Evolutionary conservation across 176 grass and related monocot species (phyloP).

Genomic region (Avena sativa): DNA sequence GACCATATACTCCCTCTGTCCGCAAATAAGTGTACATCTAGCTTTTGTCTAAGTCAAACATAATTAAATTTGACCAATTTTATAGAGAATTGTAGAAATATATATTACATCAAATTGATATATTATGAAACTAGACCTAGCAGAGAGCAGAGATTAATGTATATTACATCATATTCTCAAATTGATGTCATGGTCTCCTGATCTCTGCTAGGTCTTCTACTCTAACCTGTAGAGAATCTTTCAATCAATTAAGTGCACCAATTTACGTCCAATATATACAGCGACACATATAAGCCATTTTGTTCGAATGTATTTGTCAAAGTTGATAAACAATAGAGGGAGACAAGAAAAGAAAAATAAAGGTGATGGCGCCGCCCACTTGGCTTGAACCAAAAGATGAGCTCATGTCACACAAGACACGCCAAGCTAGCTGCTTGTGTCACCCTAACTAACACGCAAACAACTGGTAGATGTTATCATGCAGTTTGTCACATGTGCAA

Average conservation of each 20-base stretch:
- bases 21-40: no score
- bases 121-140: no score
- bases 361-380: slow-evolving; percentile 7
- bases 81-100: no score
- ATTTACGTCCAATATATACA: neutral
- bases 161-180: no score
- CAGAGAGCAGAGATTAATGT: no score
- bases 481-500: neutral
- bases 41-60: no score
- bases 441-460: slow-evolving; percentile 10
- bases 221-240: neutral
- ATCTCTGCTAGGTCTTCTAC: neutral
- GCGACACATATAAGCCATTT: neutral
- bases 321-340: neutral
- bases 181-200: neutral
- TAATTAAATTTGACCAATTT: no score
- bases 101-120: no score
- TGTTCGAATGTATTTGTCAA: no score
- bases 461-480: neutral
- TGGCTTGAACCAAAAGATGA: slow-evolving; percentile 30
- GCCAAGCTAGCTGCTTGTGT: slow-evolving; percentile 1
- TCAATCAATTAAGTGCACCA: no score
- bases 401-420: slow-evolving; percentile 12
- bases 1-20: no score
- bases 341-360: neutral